These are phyloP conservation scores for Aphanocladium album DNA, from an alignment of 2,329 filamentous ascomycete species.

Conservation along the genomic window DNA sequence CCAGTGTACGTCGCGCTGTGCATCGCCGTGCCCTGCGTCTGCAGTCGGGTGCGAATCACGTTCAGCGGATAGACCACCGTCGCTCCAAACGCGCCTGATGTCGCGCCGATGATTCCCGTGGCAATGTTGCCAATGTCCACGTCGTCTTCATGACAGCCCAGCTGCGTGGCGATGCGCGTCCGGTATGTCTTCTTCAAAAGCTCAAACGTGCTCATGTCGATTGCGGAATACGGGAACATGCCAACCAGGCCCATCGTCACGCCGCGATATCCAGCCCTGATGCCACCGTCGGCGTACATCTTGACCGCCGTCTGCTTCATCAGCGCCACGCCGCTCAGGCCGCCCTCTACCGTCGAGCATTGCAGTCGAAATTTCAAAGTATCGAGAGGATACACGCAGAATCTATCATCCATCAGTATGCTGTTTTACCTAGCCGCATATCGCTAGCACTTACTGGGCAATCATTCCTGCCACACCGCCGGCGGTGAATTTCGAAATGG, in stretches of 20 bases:
- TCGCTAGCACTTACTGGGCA: conserved; percentile 61
- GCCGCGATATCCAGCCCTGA: conserved; percentile 80
- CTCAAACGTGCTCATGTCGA: conserved; percentile 95
- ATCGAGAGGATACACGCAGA: conserved; percentile 91
- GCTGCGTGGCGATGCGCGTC: conserved; percentile 60
- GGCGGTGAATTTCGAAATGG: conserved; percentile 82
- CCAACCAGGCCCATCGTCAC: conserved; percentile 89
- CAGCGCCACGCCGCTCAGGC: conserved; percentile 75
- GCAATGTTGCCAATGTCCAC: conserved; percentile 74
- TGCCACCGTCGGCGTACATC: conserved; percentile 74
- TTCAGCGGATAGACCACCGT: conserved; percentile 95
- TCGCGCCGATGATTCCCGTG: conserved; percentile 83
- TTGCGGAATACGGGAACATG: conserved; percentile 97
- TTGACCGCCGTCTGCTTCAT: conserved; percentile 78
- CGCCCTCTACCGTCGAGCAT: conserved; percentile 86
- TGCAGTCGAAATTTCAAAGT: conserved; percentile 80
- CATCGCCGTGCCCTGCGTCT: conserved; percentile 90
- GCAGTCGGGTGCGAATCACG: conserved; percentile 81
- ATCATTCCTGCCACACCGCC: conserved; percentile 92
- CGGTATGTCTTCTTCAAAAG: conserved; percentile 75
- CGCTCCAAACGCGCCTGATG: conserved; percentile 86
- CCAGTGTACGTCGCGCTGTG: conserved; percentile 88
- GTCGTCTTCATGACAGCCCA: conserved; percentile 76
- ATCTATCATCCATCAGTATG: conserved; percentile 41
- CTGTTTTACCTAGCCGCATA: neutral